Evolutionary conservation across 2,329 filamentous ascomycete species (phyloP), one percentile per base, ranked within the genome.

Genomic region (Ilyonectria robusta): DNA sequence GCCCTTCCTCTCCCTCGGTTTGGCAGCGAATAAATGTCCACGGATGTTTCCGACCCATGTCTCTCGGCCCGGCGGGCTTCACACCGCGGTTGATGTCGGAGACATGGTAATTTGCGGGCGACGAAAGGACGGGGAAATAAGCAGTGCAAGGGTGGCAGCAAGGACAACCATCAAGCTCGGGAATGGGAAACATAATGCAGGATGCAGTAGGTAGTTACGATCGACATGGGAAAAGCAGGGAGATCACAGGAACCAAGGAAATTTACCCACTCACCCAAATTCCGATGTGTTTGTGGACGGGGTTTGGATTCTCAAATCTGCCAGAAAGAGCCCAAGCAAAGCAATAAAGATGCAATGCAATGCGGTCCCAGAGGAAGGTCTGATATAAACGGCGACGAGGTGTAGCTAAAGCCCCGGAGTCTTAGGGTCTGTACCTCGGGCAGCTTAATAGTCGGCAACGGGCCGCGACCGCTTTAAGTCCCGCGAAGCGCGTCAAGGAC

Each of bases 321-420:
- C 19, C 15, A 10, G 55, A 51, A 40, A 40, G 29, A 35, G 19
- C 13, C 26, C 33, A 54, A 50, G 46, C 23, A 54, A 37, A 37
- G 44, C 54, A n/a, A 42, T 44, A 35, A 23, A 19, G 37, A 66
- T 63, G 59, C 54, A 55, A 62, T 64, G 55, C 56, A 56, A 64
- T 64, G 60, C 56, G 56, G 47, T 51, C 47, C 47, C 61, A 47
- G 59, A 48, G 59, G 50, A 17, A 17, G 51, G 57, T 57, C 55
- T 37, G 56, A 59, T 60, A 60, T 53, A 66, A 53, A 31, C 42
- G 37, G 51, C 35, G 55, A 47, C 48, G 17, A 56, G 62, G 46
- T 47, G 33, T 35, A 56, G 51, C 48, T 60, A 50, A 60, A 26
- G 26, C 26, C 26, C 26, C 26, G 5, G 26, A 26, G 26, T 26